Base-by-base conservation (phyloP, 345 rosid genomes). In the Passiflora organensis region DNA sequence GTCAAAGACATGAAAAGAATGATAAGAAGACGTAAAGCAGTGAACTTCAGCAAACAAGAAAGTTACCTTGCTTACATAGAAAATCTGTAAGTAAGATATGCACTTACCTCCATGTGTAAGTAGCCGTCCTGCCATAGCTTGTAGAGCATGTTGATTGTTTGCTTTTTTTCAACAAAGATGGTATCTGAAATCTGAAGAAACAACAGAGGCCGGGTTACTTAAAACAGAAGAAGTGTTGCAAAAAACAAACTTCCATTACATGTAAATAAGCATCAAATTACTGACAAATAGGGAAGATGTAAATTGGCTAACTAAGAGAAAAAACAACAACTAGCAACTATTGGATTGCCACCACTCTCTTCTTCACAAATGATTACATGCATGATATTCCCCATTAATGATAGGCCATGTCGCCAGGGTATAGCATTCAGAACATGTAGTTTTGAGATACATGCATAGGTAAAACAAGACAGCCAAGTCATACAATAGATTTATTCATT, bases 91-190 rank as follows among this genome's bases (percentile, higher is more conserved):
- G 41, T 24, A 43, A 34, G 55, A 62, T 46, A 16, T 6, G 20
- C 46, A 25, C 43, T 48, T 73, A 91, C 96, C 96, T 93, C 94
- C 94, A 89, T 81, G 49, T 74, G 79, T 67, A 93, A 66, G 80
- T 78, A 89, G 45, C 74, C 72, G 55, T 83, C 99, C 76, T 86
- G 81, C 96, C 94, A 86, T 72, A 86, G 41, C 80, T 75, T 84
- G 63, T 69, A 71, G 48, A 93, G 96, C 62, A 79, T 53, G 51
- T 67, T 79, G 0, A 79, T 59, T 0, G 91, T 62, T 37, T 80
- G 89, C 69, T 74, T 84, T 80, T 82, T 86, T 51, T 84, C 94
- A 55, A 78, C 76, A 53, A 89, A 76, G 21, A 83, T 67, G 2
- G 76, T 65, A 67, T 78, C 78, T 17, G 89, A 78, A 62, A 89